Evolutionary conservation across 2,329 filamentous ascomycete species (phyloP), one percentile per base, ranked within the genome.

Genomic region (Blastomyces gilchristii): DNA sequence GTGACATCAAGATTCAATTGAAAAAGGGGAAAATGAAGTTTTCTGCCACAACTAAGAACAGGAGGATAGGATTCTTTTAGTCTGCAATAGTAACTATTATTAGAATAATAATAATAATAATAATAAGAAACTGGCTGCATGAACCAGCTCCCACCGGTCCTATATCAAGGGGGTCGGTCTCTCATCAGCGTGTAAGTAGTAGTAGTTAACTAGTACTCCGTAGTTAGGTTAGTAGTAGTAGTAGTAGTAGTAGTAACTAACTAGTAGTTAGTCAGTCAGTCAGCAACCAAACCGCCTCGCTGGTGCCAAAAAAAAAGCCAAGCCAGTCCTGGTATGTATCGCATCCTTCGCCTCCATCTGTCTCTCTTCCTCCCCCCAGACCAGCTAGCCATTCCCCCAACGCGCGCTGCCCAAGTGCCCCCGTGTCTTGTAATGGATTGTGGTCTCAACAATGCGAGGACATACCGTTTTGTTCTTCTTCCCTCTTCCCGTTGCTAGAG

Each of bases 391-490:
- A 25, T 14, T 34, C 28, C 41, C 56, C 56, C 41, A 58, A 58
- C 56, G n/a, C n/a, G 56, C 39, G 56, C 56, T 58, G 56, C 22
- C 11, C 56, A 7, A 45, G 22, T 45, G n/a, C 56, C 25, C 31
- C 31, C 22, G 37, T 45, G 43, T 58, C 39, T 43, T 39, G 56
- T 14, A 58, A 50, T 49, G 43, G 58, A 9, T 43, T 59, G 58
- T 43, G 49, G 37, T n/a, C 14, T 59, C 31, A 28, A 59, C 43
- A 18, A 59, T 59, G 58, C 58, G 58, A 59, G 58, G 41, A 47
- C 25, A 34, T 59, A 22, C 58, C 11, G 14, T 3, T 49, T 43
- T 59, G 43, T 18, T 37, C 18, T 49, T 34, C 58, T 49, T 18
- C 28, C 41, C 28, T 47, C 58, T 59, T 28, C 43, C 16, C 1